Base-by-base conservation (phyloP, 2,329 filamentous ascomycete species). In the Pleoardoris graminearum region DNA sequence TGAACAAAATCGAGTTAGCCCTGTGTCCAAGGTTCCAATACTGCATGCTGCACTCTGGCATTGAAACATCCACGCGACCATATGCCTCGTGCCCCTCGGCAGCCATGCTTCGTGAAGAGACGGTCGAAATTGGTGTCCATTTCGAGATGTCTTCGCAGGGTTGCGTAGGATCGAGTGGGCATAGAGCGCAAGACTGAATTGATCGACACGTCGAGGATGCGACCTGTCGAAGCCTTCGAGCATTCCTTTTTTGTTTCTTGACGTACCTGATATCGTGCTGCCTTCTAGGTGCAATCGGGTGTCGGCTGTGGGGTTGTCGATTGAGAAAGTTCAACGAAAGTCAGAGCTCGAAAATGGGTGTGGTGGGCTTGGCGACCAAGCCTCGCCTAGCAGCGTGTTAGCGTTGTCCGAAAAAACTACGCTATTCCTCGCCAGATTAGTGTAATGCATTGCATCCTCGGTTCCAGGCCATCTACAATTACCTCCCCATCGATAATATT, bases 241-340 rank as follows among this genome's bases (percentile, higher is more conserved):
- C n/a, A n/a, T n/a, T n/a, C n/a, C n/a, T n/a, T n/a, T n/a, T n/a
- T n/a, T 22, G 10, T 12, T 25, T 30, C 51, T 22, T 22, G 6
- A 56, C 68, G 60, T 66, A 72, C 69, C 70, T 72, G 62, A 59
- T 58, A 65, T 63, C 38, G 62, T 57, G 69, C n/a, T n/a, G n/a
- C 61, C 69, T 71, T 67, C 70, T 65, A 62, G 25, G 62, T 62
- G 68, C 68, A 70, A 70, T 62, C 60, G 62, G 63, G 61, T 43
- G 64, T 69, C 62, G 66, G 66, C 60, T 64, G 67, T 60, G 62
- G 63, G 65, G 58, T 35, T 46, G 52, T 54, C 55, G 50, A 51
- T 52, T n/a, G 47, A 47, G 49, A 55, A 29, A 55, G 32, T 36
- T 35, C 57, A 19, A 35, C 14, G 14, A 36, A n/a, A 36, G 17